Conservation (phyloP, 2,329 filamentous ascomycete species). For the Fusarium oxysporum region DNA sequence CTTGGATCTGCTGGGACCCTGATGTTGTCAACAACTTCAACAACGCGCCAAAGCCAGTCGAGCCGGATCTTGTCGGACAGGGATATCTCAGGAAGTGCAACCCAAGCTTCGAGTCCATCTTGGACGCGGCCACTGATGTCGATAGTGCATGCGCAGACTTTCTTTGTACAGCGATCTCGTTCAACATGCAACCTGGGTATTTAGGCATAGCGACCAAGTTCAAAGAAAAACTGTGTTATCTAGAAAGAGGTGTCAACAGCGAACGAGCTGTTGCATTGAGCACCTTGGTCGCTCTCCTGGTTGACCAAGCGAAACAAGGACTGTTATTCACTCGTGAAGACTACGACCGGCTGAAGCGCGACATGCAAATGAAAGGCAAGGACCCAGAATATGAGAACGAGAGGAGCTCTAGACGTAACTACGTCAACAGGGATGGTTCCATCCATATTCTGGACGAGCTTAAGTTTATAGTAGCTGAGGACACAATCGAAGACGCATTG, state of each 20-base stretch:
- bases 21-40: slow-evolving; percentile 73
- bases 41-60: slow-evolving; percentile 60
- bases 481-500: slow-evolving; percentile 54
- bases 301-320: slow-evolving; percentile 69
- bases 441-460: slow-evolving; percentile 72
- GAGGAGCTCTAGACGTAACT: slow-evolving; percentile 40
- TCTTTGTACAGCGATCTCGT: slow-evolving; percentile 65
- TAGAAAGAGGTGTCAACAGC: slow-evolving; percentile 61
- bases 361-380: slow-evolving; percentile 41
- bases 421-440: slow-evolving; percentile 33
- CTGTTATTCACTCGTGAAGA: slow-evolving; percentile 57
- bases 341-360: slow-evolving; percentile 15
- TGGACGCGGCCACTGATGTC: slow-evolving; percentile 46
- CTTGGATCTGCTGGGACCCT: slow-evolving; percentile 82
- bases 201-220: slow-evolving; percentile 74
- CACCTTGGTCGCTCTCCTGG: slow-evolving; percentile 63
- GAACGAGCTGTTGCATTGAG: slow-evolving; percentile 61
- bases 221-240: slow-evolving; percentile 73
- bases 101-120: slow-evolving; percentile 59
- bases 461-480: slow-evolving; percentile 64
- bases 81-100: slow-evolving; percentile 63
- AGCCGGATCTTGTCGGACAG: slow-evolving; percentile 56
- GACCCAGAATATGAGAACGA: slow-evolving; percentile 60
- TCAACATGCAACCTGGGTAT: slow-evolving; percentile 66
- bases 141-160: slow-evolving; percentile 55